Evolutionary conservation across 2,329 filamentous ascomycete genomes (phyloP), one percentile per base, ranked within the genome.

Genomic region (Elsinoe perseae): DNA sequence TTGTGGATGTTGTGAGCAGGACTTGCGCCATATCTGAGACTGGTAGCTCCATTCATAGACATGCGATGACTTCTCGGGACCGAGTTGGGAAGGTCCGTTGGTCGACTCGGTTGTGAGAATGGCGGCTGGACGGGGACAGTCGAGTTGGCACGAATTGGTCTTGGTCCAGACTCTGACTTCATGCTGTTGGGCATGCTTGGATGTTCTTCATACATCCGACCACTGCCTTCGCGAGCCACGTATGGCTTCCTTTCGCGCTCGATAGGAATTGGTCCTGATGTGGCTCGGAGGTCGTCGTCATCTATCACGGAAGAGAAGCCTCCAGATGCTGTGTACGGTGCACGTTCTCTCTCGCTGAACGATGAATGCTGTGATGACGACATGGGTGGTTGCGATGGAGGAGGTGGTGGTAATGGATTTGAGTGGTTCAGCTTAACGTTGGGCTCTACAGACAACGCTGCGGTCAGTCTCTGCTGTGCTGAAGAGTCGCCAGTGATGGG

Each of bases 201-300:
- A 36, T 63, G 61, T 9, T 75, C 74, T 14, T 77, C 73, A 58
- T 83, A 79, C 2, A 73, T 66, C 65, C 83, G 85, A 6, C 82
- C 83, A 23, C 70, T 73, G 8, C 82, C 82, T 14, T 81, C 80
- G 21, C 79, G 77, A 1, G 78, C 79, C 23, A 70, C 73, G 63
- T 86, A 87, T 0, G 84, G 84, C 59, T 86, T 81, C 34, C 84
- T 74, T 63, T 86, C 80, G 4, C 84, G 79, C 64, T 87, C 84
- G 46, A 86, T 79, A 1, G 80, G 80, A 1, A 77, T 72, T 1
- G 53, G 34, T 0, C 73, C 65, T 0, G 75, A 68, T 1, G 71
- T 66, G 1, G 66, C 63, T 4, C 68, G 67, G 12, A 72, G 65
- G 44, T 75, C 72, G 14, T 69, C 65, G 32, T 69, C 69, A 23